These are phyloP conservation scores for Blastomyces gilchristii DNA, from an alignment of 2,329 filamentous ascomycete species.

Conservation along the genomic window DNA sequence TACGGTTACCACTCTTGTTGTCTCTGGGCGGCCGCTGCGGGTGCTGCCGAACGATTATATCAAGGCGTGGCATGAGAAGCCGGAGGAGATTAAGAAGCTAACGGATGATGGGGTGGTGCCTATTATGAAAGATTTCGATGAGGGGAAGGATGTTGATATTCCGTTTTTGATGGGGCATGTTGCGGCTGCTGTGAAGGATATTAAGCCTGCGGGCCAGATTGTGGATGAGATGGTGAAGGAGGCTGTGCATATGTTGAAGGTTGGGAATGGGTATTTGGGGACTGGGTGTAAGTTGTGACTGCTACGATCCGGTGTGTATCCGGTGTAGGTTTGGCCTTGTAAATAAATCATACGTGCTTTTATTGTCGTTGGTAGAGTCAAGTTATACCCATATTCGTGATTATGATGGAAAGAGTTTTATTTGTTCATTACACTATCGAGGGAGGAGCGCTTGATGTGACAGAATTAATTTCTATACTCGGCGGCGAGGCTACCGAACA, in stretches of 20 bases:
- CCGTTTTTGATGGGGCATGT: constrained; percentile 94
- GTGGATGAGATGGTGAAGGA: constrained; percentile 82
- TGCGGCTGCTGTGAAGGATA: constrained; percentile 61
- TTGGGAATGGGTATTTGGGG: constrained; percentile 51
- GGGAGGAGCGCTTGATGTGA: neutral
- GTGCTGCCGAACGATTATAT: constrained; percentile 78
- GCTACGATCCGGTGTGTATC: neutral
- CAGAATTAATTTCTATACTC: neutral
- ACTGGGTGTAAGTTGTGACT: constrained; percentile 38
- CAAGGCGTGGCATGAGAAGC: constrained; percentile 65
- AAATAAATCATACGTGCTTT: neutral
- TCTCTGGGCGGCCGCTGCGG: constrained; percentile 71
- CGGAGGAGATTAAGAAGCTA: constrained; percentile 63
- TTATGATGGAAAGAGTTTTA: neutral
- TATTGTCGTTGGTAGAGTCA: neutral
- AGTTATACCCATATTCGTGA: neutral
- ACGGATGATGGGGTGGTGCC: constrained; percentile 70
- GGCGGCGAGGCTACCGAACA: neutral
- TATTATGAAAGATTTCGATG: constrained; percentile 69
- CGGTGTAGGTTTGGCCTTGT: neutral
- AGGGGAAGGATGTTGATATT: constrained; percentile 69
- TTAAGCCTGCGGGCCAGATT: constrained; percentile 74
- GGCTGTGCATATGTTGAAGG: constrained; percentile 57
- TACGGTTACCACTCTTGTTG: constrained; percentile 70
- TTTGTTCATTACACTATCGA: neutral